Evolutionary conservation across 2,329 filamentous ascomycete species (phyloP), one percentile per base, ranked within the genome.

Genomic region (Pseudogymnoascus sp.): DNA sequence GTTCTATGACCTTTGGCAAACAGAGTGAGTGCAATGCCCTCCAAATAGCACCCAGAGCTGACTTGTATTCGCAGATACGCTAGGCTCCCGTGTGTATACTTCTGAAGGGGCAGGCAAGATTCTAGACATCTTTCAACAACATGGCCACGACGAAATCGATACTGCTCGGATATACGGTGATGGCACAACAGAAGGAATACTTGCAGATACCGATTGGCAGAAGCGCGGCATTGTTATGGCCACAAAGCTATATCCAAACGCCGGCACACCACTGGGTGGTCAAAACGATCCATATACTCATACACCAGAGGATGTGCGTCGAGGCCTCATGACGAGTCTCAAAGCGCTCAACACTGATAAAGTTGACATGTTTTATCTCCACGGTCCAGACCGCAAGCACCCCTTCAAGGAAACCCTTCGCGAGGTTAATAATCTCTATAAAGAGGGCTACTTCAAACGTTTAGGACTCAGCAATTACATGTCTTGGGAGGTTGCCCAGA

Each of bases 141-240:
- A 83, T 67, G 86, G 86, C 16, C 85, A 89, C 73, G 80, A 82
- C 67, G 87, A 90, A 67, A 72, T 90, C 59, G 87, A 90, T 70
- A 89, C 86, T 0, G 86, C 87, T 0, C 79, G 86, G 12, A 71
- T 79, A 3, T 90, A 90, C 65, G 77, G 86, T 43, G 79, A 74
- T 30, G 86, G 87, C 57, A 77, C 80, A 58, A 85, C 88, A 59
- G 88, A 90, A 70, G 80, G 77, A 16, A 87, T 81, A 71, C 85
- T 84, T 4, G 76, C 77, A 7, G 75, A 82, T 61, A 81, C 83
- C 1, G 77, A 79, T 30, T 89, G 84, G 82, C 79, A 84, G 68
- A 79, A 85, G 61, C 81, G 84, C 16, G 84, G 84, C 2, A 72
- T 88, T 57, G 79, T 79, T 4, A 71, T 87, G 61, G 86, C 83